Base-by-base conservation (phyloP, 768 basidiomycete genomes). In the Panellus pusillus region DNA sequence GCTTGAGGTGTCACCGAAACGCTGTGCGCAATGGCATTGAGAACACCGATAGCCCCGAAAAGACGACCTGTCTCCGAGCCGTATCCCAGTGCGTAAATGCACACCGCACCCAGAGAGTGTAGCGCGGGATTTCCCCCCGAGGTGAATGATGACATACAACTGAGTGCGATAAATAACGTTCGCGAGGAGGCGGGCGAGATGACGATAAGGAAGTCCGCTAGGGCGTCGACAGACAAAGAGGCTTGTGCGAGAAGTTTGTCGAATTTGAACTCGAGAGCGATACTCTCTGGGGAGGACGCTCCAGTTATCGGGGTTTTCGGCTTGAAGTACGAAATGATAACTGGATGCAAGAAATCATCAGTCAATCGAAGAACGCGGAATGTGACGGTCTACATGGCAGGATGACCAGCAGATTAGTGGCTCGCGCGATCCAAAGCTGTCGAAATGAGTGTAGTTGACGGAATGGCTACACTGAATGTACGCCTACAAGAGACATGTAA, bases 41-140 rank as follows among this genome's bases (percentile, higher is more conserved):
- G 65, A 14, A 88, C 79, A 2, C 86, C 83, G 51, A 91, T 72
- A 1, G 87, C 87, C 13, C 88, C 88, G 50, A 91, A 89, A 35
- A 91, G 63, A 18, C 81, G 76, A 0, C 89, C 89, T 6, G 75
- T 74, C 55, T 80, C 75, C 18, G 71, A 68, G 47, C 74, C 71
- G 47, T 63, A 66, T 35, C 78, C 75, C 66, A 72, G 73, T 5
- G 77, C 78, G 63, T 79, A 81, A n/a, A 88, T 74, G 60, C 81
- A 87, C 5, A 91, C 72, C 0, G 87, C 89, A 14, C 74, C 77
- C 9, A 92, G 74, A n/a, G 86, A 88, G 55, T 90, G 85, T 47
- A 82, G 66, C 3, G 59, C 59, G 0, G 90, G 89, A 50, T 80
- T 78, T 13, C 85, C 79, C 4, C 88, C 90, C 2, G 83, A 80